phyloP scores from a whole-genome alignment of 2,329 filamentous ascomycete genomes.

The Chalaropsis thielavioides region DNA sequence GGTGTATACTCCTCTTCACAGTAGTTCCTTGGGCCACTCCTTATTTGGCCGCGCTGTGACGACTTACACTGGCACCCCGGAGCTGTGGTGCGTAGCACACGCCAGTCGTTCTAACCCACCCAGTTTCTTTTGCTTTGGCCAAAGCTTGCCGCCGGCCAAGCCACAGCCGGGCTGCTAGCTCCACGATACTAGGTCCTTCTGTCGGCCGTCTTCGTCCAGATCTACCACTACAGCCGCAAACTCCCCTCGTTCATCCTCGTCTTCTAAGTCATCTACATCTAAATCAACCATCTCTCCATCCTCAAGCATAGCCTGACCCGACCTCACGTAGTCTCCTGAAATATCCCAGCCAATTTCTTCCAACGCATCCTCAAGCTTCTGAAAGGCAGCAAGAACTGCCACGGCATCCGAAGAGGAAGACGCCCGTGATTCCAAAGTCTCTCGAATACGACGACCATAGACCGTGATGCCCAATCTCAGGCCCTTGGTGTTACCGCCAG shows the following conservation, averaged over 20 bases:
- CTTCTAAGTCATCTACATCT: slow-evolving; percentile 36
- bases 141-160: neutral
- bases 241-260: slow-evolving; percentile 40
- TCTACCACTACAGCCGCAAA: slow-evolving; percentile 40
- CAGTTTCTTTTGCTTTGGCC: neutral
- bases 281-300: slow-evolving; percentile 37
- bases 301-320: slow-evolving; percentile 36
- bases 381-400: slow-evolving; percentile 35
- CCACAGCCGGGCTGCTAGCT: slow-evolving; percentile 12
- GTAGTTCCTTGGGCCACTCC: no score
- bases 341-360: slow-evolving; percentile 43
- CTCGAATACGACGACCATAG: slow-evolving; percentile 41
- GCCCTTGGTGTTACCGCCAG: slow-evolving; percentile 23
- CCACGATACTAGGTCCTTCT: slow-evolving; percentile 39
- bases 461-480: slow-evolving; percentile 36
- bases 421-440: slow-evolving; percentile 26
- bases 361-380: slow-evolving; percentile 32
- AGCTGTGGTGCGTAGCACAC: neutral
- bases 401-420: slow-evolving; percentile 28
- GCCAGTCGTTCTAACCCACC: neutral
- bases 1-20: no score
- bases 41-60: no score
- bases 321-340: slow-evolving; percentile 33
- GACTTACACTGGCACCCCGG: no score
- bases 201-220: slow-evolving; percentile 36